Evolutionary conservation across 75 land plant genomes (phyloP), one percentile per base, ranked within the genome.

Genomic region (Chamaecyparis obtusa): DNA sequence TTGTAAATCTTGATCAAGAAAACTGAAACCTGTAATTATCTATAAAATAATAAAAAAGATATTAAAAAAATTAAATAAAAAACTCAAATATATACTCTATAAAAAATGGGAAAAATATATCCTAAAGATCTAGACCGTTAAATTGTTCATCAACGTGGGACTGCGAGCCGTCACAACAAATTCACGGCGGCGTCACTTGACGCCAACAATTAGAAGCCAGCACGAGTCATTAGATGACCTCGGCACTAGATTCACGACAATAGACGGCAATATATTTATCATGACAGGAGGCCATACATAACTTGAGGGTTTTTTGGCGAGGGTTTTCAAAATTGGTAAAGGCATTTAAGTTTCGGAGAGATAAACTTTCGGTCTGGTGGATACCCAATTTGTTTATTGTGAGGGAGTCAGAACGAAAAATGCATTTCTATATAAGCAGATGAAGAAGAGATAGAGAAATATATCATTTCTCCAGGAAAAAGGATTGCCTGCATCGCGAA

Each of bases 281-380:
- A 64, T 33, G 36, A n/a, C 48, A 46, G 49, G 5, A n/a, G 11
- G 49, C 32, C 83, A 81, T 46, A 11, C 83, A 81, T 46, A 44
- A 46, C 27, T 81, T 11, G 32, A 44, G 83, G 48, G n/a, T 27
- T 81, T 46, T 81, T 81, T 81, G 3, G 30, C 32, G 83, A 81
- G 83, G 83, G 83, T 81, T 81, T 81, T 44, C 83, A 74, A 81
- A 39, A 46, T 81, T 3, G 49, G 51, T 43, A 13, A 44, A 81
- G 21, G 32, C 32, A 80, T 80, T 80, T 77, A 36, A 37, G 21
- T 39, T 77, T 77, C 37, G 21, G 19, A 78, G 43, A 19, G 21
- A 19, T 19, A 4, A 77, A 44, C 48, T 44, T 80, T 44, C 13
- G 24, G 44, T 9, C 48, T 30, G 24, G 15, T n/a, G n/a, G 46